Conservation (phyloP, 2,329 filamentous ascomycete species). For the Cercospora canescens region DNA sequence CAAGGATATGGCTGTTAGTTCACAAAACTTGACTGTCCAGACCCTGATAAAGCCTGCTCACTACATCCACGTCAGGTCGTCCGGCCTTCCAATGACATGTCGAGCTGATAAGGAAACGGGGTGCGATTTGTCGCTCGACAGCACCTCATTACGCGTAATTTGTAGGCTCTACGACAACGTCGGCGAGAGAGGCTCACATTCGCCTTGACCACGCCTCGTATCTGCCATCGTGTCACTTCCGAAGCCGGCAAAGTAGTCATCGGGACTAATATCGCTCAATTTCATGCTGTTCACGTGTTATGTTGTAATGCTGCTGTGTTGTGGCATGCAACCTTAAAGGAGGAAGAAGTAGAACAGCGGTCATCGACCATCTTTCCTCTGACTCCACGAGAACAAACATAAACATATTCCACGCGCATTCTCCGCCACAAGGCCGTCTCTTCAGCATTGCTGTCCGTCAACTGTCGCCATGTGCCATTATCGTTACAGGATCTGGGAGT, state of each 20-base stretch:
- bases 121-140: neutral
- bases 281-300: neutral
- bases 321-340: neutral
- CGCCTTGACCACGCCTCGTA: neutral
- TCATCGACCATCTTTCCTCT: neutral
- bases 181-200: neutral
- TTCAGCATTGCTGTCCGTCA: neutral
- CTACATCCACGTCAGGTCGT: neutral
- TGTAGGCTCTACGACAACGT: neutral
- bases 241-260: neutral
- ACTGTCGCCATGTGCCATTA: constrained; percentile 7
- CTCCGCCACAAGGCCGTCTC: neutral
- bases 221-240: neutral
- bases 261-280: neutral
- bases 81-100: neutral
- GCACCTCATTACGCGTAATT: neutral
- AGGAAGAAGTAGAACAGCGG: neutral
- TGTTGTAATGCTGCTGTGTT: neutral
- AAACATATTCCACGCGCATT: neutral
- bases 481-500: constrained; percentile 12
- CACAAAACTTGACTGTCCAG: neutral
- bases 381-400: neutral
- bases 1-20: neutral
- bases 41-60: neutral
- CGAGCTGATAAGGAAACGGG: neutral